phyloP scores from a whole-genome alignment of 192 early-diverging fungal species.

The Coemansia sp. region DNA sequence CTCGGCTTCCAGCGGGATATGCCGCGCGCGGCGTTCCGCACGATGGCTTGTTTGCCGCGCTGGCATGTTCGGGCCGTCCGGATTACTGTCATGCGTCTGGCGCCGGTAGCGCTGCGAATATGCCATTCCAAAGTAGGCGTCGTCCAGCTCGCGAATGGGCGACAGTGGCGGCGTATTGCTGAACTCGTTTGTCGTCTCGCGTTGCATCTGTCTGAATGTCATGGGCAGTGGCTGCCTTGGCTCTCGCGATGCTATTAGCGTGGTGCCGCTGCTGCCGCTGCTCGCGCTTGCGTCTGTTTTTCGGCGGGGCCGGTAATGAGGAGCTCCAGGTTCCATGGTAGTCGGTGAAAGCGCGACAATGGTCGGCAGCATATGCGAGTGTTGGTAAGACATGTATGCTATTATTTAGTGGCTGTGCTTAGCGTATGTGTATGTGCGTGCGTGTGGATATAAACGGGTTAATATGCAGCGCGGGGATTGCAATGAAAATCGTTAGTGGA shows the following conservation, averaged over 20 bases:
- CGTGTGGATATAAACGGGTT: too few species aligned
- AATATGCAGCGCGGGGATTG: not conserved
- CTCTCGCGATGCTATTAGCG: not conserved
- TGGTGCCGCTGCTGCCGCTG: constrained; percentile 5
- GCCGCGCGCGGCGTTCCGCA: constrained; percentile 31
- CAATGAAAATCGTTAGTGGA: not conserved
- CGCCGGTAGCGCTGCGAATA: constrained; percentile 27
- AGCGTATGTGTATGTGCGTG: too few species aligned
- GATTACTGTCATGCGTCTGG: not conserved
- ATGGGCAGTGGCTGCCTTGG: not conserved
- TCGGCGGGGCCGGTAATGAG: not conserved
- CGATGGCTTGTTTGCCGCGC: not conserved
- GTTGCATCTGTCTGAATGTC: not conserved
- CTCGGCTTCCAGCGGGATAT: constrained; percentile 17
- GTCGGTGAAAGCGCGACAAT: constrained; percentile 10
- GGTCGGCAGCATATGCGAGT: not conserved
- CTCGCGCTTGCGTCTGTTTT: not conserved
- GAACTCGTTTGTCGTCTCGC: not conserved
- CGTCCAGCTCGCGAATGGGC: constrained; percentile 11
- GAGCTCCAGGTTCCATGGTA: not conserved
- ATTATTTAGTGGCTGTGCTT: not conserved
- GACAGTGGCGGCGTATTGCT: constrained; percentile 24
- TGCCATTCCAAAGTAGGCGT: constrained; percentile 30
- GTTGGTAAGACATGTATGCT: not conserved
- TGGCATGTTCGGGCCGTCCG: not conserved